Base-by-base conservation (phyloP, 805 yeast species). In the Nematodospora valgi region DNA sequence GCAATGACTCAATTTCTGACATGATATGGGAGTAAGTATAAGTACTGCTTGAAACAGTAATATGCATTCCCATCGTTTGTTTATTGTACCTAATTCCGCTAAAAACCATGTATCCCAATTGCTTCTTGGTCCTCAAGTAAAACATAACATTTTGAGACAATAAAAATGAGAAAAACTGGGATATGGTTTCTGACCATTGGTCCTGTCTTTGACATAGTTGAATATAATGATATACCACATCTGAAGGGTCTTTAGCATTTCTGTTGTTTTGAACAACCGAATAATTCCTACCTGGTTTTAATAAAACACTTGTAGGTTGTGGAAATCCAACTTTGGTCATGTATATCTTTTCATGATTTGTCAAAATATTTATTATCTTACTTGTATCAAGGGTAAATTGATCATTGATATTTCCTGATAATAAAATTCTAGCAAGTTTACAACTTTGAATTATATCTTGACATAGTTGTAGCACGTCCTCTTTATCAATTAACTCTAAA, bases 21-120 rank as follows among this genome's bases (percentile, higher is more conserved):
- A 69, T 70, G 6, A 82, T 41, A 7, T 54, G 57, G 1, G 48
- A 47, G 2, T 80, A 72, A 0, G 59, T 38, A 35, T 62, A 62
- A 2, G 56, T 58, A 11, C 72, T 70, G 42, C 86, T 78, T 66
- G 79, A 71, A 0, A 80, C 54, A 1, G 75, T 62, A 8, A 83
- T 55, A 45, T 77, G 81, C 3, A 82, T 40, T 1, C 91, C 91
- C 21, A 73, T 53, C 0, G 80, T 71, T 15, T 68, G 63, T 35
- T 78, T 60, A 19, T 76, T 52, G 0, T 72, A 46, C 39, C 84
- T 58, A 17, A 70, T 37, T 0, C 87, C 87, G 14, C 80, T 74
- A n/a, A 70, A 44, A 0, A 80, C 76, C 4, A 70, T 64, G 49
- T 83, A 83, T 0, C 86, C 89, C 36, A 83, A 52, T 43, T 78